phyloP scores from a whole-genome alignment of 2,329 filamentous ascomycete species.

The Colletotrichum graminicola region DNA sequence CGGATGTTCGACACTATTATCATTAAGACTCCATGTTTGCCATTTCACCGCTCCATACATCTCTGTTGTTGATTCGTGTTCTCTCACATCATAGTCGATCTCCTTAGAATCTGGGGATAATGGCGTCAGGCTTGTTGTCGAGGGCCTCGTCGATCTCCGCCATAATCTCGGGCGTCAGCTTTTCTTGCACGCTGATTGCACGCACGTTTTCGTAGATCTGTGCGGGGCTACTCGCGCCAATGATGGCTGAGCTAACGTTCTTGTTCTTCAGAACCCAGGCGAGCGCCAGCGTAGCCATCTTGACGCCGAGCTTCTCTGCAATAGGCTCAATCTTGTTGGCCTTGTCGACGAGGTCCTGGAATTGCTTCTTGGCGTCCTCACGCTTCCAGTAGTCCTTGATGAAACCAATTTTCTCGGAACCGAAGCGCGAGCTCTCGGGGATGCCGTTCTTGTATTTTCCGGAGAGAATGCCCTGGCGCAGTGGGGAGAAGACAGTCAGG shows the following conservation, averaged over 20 bases:
- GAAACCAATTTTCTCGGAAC: slow-evolving; percentile 67
- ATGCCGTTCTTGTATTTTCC: slow-evolving; percentile 77
- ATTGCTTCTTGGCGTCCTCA: slow-evolving; percentile 62
- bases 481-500: slow-evolving; percentile 72
- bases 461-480: slow-evolving; percentile 69
- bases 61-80: not conserved
- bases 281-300: slow-evolving; percentile 67
- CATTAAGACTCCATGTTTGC: not conserved
- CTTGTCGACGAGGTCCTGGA: slow-evolving; percentile 68
- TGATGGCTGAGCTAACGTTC: slow-evolving; percentile 72
- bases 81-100: not conserved
- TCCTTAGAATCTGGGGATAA: slow-evolving; percentile 51
- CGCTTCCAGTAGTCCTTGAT: slow-evolving; percentile 65
- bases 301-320: slow-evolving; percentile 73
- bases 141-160: slow-evolving; percentile 70
- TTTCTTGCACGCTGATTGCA: slow-evolving; percentile 65
- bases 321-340: slow-evolving; percentile 72
- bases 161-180: slow-evolving; percentile 70
- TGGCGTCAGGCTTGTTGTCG: slow-evolving; percentile 67
- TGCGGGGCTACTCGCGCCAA: slow-evolving; percentile 67
- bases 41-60: not conserved
- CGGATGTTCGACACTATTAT: not conserved
- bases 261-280: slow-evolving; percentile 74
- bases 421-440: slow-evolving; percentile 69
- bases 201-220: slow-evolving; percentile 72